Conservation (phyloP, 2,329 filamentous ascomycete species). For the Dryadomyces quercus-mongolicae region DNA sequence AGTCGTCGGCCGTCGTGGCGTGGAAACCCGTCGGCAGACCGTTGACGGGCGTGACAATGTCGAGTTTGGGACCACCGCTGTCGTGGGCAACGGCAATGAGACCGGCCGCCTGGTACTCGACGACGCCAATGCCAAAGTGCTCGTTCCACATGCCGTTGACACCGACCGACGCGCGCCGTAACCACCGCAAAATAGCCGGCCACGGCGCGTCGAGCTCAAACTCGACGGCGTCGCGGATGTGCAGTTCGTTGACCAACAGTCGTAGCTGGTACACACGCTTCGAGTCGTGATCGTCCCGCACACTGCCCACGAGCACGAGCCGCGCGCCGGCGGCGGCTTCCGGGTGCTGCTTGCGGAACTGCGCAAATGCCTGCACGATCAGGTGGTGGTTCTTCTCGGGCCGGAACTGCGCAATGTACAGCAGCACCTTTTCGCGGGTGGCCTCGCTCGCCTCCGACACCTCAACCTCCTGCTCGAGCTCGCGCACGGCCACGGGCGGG, state of each 20-base stretch:
- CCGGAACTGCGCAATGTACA: slow-evolving; percentile 96
- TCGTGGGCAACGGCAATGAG: slow-evolving; percentile 88
- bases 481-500: slow-evolving; percentile 81
- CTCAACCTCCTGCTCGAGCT: slow-evolving; percentile 63
- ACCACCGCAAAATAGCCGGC: slow-evolving; percentile 72
- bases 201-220: slow-evolving; percentile 87
- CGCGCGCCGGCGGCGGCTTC: slow-evolving; percentile 27
- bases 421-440: slow-evolving; percentile 55
- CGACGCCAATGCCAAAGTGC: slow-evolving; percentile 96
- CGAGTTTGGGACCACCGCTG: slow-evolving; percentile 82
- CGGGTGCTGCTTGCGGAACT: slow-evolving; percentile 44
- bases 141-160: slow-evolving; percentile 99
- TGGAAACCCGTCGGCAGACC: slow-evolving; percentile 81
- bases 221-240: slow-evolving; percentile 70
- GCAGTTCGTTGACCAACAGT: slow-evolving; percentile 73
- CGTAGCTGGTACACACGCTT: slow-evolving; percentile 81
- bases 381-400: slow-evolving; percentile 94
- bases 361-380: slow-evolving; percentile 72
- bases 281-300: slow-evolving; percentile 72
- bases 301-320: slow-evolving; percentile 79
- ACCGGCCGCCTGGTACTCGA: slow-evolving; percentile 94
- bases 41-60: slow-evolving; percentile 77
- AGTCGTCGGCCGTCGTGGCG: slow-evolving; percentile 65
- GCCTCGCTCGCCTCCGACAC: slow-evolving; percentile 58
- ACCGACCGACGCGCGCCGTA: slow-evolving; percentile 66